Conservation (phyloP, 441 rosid species). For the Omphalea diandra region DNA sequence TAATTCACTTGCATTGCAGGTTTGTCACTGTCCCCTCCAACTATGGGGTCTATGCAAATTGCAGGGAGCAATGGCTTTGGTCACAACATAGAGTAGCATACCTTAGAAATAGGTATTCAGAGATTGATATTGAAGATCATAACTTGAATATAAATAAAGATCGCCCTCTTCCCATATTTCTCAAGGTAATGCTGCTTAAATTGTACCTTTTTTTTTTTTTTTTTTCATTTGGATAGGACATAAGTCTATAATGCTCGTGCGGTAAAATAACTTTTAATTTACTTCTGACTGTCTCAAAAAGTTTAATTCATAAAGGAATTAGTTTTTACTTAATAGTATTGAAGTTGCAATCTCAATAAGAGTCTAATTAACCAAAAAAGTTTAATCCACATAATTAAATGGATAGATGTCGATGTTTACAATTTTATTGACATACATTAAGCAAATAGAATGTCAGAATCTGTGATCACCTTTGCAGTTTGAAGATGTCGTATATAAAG, state of each 20-base stretch:
- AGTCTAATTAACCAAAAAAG: no score
- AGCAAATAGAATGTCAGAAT: no score
- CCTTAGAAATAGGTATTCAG: constrained; percentile 63
- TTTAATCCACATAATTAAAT: not conserved
- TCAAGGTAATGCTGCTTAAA: constrained; percentile 48
- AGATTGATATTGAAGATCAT: constrained; percentile 60
- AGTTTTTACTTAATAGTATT: no score
- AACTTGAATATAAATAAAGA: constrained; percentile 37
- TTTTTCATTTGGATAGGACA: no score
- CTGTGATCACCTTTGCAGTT: constrained; percentile 49
- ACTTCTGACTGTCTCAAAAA: no score
- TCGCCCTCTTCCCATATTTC: constrained; percentile 80
- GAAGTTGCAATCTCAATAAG: no score
- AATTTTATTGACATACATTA: no score
- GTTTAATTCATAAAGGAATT: no score
- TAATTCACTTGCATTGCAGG: constrained; percentile 40
- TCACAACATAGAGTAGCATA: constrained; percentile 76
- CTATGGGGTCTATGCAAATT: constrained; percentile 70
- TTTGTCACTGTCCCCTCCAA: constrained; percentile 48
- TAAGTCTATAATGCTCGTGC: not conserved
- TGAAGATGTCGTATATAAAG: constrained; percentile 84
- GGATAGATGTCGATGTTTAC: not conserved
- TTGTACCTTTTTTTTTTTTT: no score
- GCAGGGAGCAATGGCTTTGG: constrained; percentile 73
- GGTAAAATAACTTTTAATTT: no score